Evolutionary conservation across 768 basidiomycete species (phyloP).

Genomic region (Podaxis rugospora): DNA sequence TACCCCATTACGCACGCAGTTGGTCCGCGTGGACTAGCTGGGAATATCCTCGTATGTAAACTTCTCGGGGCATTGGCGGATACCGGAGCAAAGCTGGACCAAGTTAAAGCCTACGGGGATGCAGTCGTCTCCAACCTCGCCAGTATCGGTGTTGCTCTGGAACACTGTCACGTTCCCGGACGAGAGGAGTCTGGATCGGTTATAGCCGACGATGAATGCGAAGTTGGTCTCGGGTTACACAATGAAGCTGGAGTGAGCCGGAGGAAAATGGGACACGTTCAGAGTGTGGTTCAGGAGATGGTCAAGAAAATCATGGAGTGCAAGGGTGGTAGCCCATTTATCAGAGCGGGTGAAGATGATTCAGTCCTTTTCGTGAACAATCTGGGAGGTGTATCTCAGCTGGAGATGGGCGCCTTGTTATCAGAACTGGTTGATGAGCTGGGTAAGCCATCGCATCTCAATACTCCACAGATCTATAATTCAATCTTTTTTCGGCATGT

Average conservation of each 20-base stretch:
- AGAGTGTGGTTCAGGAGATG: conserved; percentile 27
- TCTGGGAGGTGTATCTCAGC: conserved; percentile 44
- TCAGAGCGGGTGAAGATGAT: conserved; percentile 30
- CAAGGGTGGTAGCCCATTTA: conserved; percentile 1
- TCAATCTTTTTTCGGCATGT: background rate
- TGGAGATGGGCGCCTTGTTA: conserved; percentile 50
- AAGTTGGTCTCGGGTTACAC: conserved; percentile 53
- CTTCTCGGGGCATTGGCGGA: conserved; percentile 48
- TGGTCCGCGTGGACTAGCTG: conserved; percentile 45
- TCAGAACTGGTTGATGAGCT: conserved; percentile 38
- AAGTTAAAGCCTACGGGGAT: conserved; percentile 30
- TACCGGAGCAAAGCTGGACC: conserved; percentile 28
- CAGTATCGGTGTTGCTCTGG: conserved; percentile 40
- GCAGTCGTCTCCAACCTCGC: conserved; percentile 27
- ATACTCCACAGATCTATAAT: background rate
- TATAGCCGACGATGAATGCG: conserved; percentile 27
- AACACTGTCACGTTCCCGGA: conserved; percentile 58
- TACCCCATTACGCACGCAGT: conserved; percentile 27
- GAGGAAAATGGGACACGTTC: conserved; percentile 30
- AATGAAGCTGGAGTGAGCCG: conserved; percentile 46
- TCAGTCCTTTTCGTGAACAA: conserved; percentile 50
- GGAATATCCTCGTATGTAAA: conserved; percentile 51
- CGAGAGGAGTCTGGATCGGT: conserved; percentile 19
- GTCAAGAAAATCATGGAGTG: conserved; percentile 37
- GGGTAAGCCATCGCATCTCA: conserved; percentile 27